These are phyloP conservation scores for Aspergillus pseudoviridinutans DNA, from an alignment of 2,329 filamentous ascomycete species.

Conservation along the genomic window DNA sequence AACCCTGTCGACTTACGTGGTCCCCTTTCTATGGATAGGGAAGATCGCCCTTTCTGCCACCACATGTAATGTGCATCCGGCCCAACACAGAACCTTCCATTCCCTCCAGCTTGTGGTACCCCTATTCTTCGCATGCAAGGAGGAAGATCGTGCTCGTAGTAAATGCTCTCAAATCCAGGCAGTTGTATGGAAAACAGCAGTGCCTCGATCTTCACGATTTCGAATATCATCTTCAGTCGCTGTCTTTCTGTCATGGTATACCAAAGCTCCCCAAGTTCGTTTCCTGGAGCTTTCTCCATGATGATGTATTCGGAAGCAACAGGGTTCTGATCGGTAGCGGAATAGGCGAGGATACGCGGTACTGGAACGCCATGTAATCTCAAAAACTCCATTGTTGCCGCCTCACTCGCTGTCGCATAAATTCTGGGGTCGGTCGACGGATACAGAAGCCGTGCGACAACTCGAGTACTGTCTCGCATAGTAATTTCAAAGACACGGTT, in stretches of 20 bases:
- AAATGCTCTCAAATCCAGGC: conserved; percentile 18
- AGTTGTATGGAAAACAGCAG: conserved; percentile 12
- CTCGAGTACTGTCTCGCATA: conserved; percentile 16
- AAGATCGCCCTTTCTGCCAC: background rate
- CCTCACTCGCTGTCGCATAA: conserved; percentile 35
- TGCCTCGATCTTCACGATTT: conserved; percentile 18
- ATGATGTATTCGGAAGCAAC: conserved; percentile 40
- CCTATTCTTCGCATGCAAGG: background rate
- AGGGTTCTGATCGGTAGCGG: conserved; percentile 28
- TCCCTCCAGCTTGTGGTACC: too few relatives aligned
- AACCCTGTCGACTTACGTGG: background rate
- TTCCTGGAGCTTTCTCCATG: conserved; percentile 33
- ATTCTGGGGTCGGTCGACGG: conserved; percentile 23
- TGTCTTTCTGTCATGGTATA: conserved; percentile 15
- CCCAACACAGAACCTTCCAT: background rate
- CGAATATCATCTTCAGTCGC: conserved; percentile 10
- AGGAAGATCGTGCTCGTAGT: conserved; percentile 11
- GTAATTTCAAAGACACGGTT: conserved; percentile 24
- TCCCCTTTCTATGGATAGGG: conserved; percentile 2
- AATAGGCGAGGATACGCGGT: conserved; percentile 33
- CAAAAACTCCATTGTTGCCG: conserved; percentile 36
- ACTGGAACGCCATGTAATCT: conserved; percentile 29
- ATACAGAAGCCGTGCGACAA: conserved; percentile 23
- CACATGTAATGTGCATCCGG: conserved; percentile 2
- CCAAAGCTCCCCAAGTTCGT: conserved; percentile 30